Evolutionary conservation across 2,329 filamentous ascomycete species (phyloP), one percentile per base, ranked within the genome.

Genomic region (Eutypella sp.): DNA sequence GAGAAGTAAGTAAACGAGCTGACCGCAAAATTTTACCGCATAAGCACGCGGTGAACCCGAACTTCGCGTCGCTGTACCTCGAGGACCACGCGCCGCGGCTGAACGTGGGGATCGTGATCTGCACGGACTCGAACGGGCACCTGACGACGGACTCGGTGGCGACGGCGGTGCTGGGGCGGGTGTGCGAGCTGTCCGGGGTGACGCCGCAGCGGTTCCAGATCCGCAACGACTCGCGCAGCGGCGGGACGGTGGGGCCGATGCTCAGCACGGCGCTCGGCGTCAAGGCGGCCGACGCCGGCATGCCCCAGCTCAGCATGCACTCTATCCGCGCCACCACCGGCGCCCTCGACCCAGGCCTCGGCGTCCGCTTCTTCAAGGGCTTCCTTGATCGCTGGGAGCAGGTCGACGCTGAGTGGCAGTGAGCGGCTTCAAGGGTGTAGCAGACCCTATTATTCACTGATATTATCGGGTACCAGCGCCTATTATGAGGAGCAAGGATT

Each of bases 201-300:
- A 81, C 77, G 40, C 75, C 95, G 44, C 93, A 97, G 68, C 74
- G 87, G 5, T 97, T 97, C 76, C 90, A 95, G 75, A 97, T 97
- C 64, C 75, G 93, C 47, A 99, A 97, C 63, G 93, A 97, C 67
- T 85, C 79, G 9, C 76, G 92, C 45, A 89, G 83, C 60, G 93
- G 93, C 24, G 93, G 93, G 15, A 99, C 93, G 0, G 90, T 97
- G n/a, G 93, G 93, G 0, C 93, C 93, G 1, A 90, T 91, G 79
- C 75, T 96, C 29, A 89, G 84, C 55, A 82, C 84, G 23, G 80
- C 79, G 23, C 87, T 93, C 67, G 92, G 92, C 24, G 84, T 95
- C 48, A 73, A 88, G 42, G 81, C 89, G 0, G 86, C 93, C 41
- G 92, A 97, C 63, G 89, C 88, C 1, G 92, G 92, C 13, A 84